Evolutionary conservation across 495 filamentous ascomycete genomes (phyloP).

Genomic region (Beverwykella pulmonaria): DNA sequence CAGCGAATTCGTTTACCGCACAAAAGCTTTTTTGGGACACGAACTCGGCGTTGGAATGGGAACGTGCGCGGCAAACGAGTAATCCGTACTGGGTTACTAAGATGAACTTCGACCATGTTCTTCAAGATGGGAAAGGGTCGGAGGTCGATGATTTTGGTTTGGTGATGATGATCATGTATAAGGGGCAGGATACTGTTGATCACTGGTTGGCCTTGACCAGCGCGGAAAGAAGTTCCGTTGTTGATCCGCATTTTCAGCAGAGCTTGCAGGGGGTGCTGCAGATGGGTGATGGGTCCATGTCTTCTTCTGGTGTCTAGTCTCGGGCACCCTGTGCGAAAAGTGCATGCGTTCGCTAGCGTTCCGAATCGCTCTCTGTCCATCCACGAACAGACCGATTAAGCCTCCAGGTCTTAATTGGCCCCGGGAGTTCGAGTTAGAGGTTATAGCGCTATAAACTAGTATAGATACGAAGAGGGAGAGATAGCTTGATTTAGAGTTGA

Average conservation of each 20-base stretch:
- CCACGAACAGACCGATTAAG: too few species aligned
- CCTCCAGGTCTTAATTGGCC: too few species aligned
- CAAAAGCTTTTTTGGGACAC: slow-evolving; percentile 48
- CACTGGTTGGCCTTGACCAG: slow-evolving; percentile 16
- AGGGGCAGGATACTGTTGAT: slow-evolving; percentile 25
- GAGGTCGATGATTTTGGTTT: slow-evolving; percentile 35
- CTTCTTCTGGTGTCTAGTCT: slow-evolving; percentile 1
- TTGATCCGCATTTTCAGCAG: slow-evolving; percentile 16
- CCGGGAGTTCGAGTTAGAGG: too few species aligned
- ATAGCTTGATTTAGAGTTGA: too few species aligned
- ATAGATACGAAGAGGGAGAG: too few species aligned
- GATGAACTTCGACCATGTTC: slow-evolving; percentile 29
- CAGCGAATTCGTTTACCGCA: slow-evolving; percentile 48
- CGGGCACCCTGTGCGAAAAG: too few species aligned
- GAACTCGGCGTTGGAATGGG: slow-evolving; percentile 40
- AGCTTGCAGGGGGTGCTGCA: slow-evolving; percentile 4
- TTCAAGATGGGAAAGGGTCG: slow-evolving; percentile 12
- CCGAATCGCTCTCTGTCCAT: too few species aligned
- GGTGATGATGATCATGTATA: slow-evolving; percentile 34
- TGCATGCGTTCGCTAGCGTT: too few species aligned
- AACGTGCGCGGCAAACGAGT: slow-evolving; percentile 1
- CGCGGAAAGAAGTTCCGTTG: not conserved
- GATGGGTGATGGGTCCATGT: not conserved
- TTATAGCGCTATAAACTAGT: too few species aligned
- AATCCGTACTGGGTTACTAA: slow-evolving; percentile 20